Evolutionary conservation across 371 early-diverging fungal genomes (phyloP), one percentile per base, ranked within the genome.

Genomic region (Mucor sp.): DNA sequence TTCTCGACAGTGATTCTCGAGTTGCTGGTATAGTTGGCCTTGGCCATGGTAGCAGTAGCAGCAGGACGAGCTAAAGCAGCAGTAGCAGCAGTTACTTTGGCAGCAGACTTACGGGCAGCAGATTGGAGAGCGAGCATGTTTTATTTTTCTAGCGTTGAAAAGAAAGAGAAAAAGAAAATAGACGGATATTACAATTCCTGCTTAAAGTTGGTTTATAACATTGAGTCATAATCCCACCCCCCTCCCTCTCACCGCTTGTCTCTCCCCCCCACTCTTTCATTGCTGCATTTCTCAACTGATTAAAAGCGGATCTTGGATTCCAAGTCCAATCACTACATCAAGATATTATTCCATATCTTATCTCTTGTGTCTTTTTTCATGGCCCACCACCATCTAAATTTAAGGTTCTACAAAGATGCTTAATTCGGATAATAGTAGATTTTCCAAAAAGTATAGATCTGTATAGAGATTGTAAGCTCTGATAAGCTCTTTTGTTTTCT

Each of bases 1-100:
- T 92, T 91, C 32, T 81, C 82, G 39, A 93, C 93, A 48, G 78
- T 83, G 66, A 93, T 93, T 76, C 90, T 89, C 44, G 82, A 64
- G 53, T 76, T 76, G 64, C 73, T 77, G 5, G 87, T 68, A 53
- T 76, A 74, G 62, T 74, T 69, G 9, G 69, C 69, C 35, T 59
- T 62, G 28, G 65, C 58, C 47, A 71, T 53, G 14, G 25, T 25
- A 15, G 53, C 25, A 6, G 41, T 41, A 17, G 41, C 58, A 21
- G 58, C 47, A n/a, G 70, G 65, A 58, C 70, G 70, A 35, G 66
- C 56, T 30, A 64, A 62, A 30, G 67, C 66, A 11, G 58, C 58
- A 57, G 63, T 1, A 12, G 25, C 53, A 53, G 53, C 23, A 27
- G 27, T 14, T 14, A 25, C 53, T 23, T 6, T 63, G 14, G 43